These are phyloP conservation scores for Vigna trinervia DNA, from an alignment of 306 rosid species.

Conservation along the genomic window DNA sequence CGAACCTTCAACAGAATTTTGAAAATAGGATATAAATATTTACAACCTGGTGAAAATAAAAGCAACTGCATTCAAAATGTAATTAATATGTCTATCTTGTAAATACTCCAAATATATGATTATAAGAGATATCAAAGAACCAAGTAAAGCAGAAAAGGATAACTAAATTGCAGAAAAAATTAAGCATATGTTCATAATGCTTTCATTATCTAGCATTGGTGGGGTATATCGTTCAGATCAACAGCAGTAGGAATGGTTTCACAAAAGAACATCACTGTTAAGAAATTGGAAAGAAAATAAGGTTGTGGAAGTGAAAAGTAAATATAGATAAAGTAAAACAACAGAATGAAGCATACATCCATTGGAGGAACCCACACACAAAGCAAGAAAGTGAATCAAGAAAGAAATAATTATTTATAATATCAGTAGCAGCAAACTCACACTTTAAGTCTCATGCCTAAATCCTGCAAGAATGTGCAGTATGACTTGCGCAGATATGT, in stretches of 20 bases:
- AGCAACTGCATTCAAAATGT: slow-evolving; percentile 29
- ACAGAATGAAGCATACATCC: slow-evolving; percentile 18
- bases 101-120: slow-evolving; percentile 10
- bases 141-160: slow-evolving; percentile 15
- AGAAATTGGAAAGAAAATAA: slow-evolving; percentile 6
- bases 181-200: slow-evolving; percentile 8
- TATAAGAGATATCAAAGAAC: slow-evolving; percentile 16
- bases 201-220: slow-evolving; percentile 25
- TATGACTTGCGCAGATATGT: slow-evolving; percentile 90
- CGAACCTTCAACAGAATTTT: slow-evolving; percentile 34
- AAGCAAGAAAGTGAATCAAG: slow-evolving; percentile 14
- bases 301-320: background rate
- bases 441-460: slow-evolving; percentile 98
- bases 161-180: slow-evolving; percentile 10
- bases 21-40: slow-evolving; percentile 35
- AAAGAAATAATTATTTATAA: slow-evolving; percentile 6
- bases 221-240: slow-evolving; percentile 15
- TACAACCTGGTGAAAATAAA: background rate
- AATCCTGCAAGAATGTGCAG: slow-evolving; percentile 91
- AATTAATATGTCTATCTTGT: slow-evolving; percentile 17
- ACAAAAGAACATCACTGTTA: slow-evolving; percentile 6
- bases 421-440: slow-evolving; percentile 54
- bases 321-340: slow-evolving; percentile 3
- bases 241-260: slow-evolving; percentile 26
- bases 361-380: slow-evolving; percentile 27